Base-by-base conservation (phyloP, 1,139 yeast genomes). In the Neolecta irregularis region DNA sequence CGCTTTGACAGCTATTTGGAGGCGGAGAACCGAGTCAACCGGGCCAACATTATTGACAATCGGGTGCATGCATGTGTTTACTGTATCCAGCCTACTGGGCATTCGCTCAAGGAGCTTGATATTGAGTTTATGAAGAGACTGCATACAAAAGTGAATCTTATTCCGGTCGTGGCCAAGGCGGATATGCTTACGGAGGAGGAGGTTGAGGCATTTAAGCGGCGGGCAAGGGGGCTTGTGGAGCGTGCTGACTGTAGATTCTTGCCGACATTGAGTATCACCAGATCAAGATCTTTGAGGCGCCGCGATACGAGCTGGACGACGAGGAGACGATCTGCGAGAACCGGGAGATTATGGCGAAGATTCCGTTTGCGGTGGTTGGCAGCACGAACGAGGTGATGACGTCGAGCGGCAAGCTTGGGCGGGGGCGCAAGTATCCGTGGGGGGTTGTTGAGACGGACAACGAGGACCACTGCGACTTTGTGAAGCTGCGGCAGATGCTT, bases 381-480 rank as follows among this genome's bases (percentile, higher is more conserved):
- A 81, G 95, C 16, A 79, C 88, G 21, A 64, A 65, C 42, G 74
- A 72, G 46, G 81, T 85, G 25, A 67, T 67, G 49, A 73, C 79
- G 34, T 51, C 67, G 22, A 83, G 77, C 50, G 96, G 96, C 34
- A 67, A 77, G 54, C 53, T 62, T 28, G 93, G 83, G 32, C 75
- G 96, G 55, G 96, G 95, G 46, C 79, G 99, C 61, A 62, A 69
- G 46, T 91, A 91, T 57, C 98, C 98, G 43, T 91, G 99, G 99
- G 99, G 99, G 46, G 66, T 78, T 17, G 78, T 88, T 52, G 96
- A 88, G 59, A 92, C 91, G 45, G 96, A 85, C 56, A 88, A 88
- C 56, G 92, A 81, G 58, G 72, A 73, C 36, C 96, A 91, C 56
- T 79, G 88, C 56, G 99, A 91, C 60, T 91, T 91, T 56, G 74